Evolutionary conservation across 2,329 filamentous ascomycete genomes (phyloP).

Genomic region (Clonostachys rhizophaga): DNA sequence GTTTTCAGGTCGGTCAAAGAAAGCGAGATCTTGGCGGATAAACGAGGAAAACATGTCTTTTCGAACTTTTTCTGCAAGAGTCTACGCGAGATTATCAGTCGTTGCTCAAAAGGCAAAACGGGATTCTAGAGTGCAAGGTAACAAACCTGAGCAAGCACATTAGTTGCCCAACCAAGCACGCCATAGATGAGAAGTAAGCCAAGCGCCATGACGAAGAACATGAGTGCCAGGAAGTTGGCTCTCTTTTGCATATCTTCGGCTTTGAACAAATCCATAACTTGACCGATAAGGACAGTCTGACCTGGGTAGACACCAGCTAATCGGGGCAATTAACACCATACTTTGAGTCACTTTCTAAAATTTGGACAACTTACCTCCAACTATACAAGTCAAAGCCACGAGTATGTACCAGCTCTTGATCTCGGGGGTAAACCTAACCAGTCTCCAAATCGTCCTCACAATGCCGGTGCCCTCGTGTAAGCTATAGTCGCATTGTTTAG

Average conservation of each 20-base stretch:
- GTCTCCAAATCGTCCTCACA: too few species aligned
- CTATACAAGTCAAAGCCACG: too few species aligned
- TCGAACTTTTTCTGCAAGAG: slow-evolving; percentile 21
- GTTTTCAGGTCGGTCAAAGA: slow-evolving; percentile 31
- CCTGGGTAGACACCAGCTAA: slow-evolving; percentile 19
- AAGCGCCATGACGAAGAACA: slow-evolving; percentile 50
- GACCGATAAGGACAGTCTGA: slow-evolving; percentile 32
- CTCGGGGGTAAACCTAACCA: too few species aligned
- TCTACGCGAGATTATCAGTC: slow-evolving; percentile 39
- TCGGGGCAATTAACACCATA: too few species aligned
- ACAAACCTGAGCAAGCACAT: slow-evolving; percentile 22
- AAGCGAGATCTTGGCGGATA: slow-evolving; percentile 43
- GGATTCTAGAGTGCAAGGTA: slow-evolving; percentile 1
- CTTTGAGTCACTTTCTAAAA: too few species aligned
- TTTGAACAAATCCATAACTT: slow-evolving; percentile 30
- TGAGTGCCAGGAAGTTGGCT: slow-evolving; percentile 48
- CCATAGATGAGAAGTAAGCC: slow-evolving; percentile 38
- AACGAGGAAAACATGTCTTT: neutral
- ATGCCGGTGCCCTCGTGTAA: too few species aligned
- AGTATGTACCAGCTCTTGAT: too few species aligned
- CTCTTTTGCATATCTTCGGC: slow-evolving; percentile 15
- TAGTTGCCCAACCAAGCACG: slow-evolving; percentile 26
- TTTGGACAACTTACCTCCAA: too few species aligned
- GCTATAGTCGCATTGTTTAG: too few species aligned
- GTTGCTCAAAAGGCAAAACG: slow-evolving; percentile 25